Conservation (phyloP, 2,329 filamentous ascomycete species). For the Emericellopsis cladophorae region DNA sequence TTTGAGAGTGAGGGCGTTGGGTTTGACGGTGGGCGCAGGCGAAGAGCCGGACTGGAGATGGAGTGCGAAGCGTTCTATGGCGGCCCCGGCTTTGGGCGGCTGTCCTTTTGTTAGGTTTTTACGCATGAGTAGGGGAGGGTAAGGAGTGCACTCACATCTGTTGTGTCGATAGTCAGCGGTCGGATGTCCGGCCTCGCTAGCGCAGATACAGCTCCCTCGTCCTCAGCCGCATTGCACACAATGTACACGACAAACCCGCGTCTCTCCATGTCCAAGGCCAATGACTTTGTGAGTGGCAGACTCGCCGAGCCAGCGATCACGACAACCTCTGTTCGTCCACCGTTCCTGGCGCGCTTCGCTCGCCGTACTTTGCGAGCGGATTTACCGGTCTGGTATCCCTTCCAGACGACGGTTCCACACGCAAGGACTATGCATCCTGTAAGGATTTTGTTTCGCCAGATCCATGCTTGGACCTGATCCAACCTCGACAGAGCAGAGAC, state of each 20-base stretch:
- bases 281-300: conserved; percentile 69
- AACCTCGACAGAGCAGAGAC: conserved; percentile 20
- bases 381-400: conserved; percentile 34
- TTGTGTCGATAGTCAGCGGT: conserved; percentile 71
- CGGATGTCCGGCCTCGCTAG: conserved; percentile 73
- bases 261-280: conserved; percentile 78
- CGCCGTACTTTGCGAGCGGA: conserved; percentile 56
- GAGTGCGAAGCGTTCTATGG: conserved; percentile 58
- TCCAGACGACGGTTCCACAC: conserved; percentile 50
- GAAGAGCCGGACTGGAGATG: conserved; percentile 64
- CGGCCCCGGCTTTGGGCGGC: conserved; percentile 55
- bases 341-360: conserved; percentile 68
- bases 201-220: conserved; percentile 66
- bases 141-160: conserved; percentile 42
- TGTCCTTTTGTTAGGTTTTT: conserved; percentile 15
- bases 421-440: conserved; percentile 60
- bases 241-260: conserved; percentile 90
- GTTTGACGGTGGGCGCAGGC: conserved; percentile 62
- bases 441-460: conserved; percentile 58
- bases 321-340: conserved; percentile 73
- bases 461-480: conserved; percentile 57
- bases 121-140: neutral
- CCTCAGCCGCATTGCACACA: conserved; percentile 72
- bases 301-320: conserved; percentile 82
- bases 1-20: conserved; percentile 64